Conservation (phyloP, 306 rosid species). For the Corylus americana region DNA sequence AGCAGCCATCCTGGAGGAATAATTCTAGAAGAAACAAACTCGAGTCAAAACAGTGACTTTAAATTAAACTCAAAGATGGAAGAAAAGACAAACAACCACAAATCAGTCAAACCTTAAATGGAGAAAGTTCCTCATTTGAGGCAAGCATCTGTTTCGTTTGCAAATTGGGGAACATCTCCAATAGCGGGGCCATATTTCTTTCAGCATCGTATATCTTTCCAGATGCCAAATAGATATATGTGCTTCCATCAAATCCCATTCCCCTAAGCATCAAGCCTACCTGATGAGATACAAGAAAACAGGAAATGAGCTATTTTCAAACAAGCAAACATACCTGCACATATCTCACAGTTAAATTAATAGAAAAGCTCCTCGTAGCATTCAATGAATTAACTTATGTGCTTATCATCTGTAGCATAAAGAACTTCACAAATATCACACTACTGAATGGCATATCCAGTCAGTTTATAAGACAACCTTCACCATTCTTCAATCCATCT, state of each 20-base stretch:
- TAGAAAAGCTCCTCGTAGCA: background rate
- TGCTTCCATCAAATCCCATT: slow-evolving; percentile 87
- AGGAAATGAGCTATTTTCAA: slow-evolving; percentile 17
- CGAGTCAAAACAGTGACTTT: slow-evolving; percentile 40
- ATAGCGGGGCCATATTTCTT: slow-evolving; percentile 79
- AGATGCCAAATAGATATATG: slow-evolving; percentile 87
- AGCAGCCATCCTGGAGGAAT: slow-evolving; percentile 99
- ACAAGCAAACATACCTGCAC: slow-evolving; percentile 1
- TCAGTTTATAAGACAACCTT: background rate
- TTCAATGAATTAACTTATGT: background rate
- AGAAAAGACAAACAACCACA: slow-evolving; percentile 20
- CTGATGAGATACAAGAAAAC: slow-evolving; percentile 47
- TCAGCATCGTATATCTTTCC: slow-evolving; percentile 85
- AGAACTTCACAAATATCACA: background rate
- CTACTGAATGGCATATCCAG: background rate
- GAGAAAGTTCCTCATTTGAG: slow-evolving; percentile 79
- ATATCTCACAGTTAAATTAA: background rate
- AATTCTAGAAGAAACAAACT: slow-evolving; percentile 61
- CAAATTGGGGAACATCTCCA: slow-evolving; percentile 93
- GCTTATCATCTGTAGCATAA: background rate
- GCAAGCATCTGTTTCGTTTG: slow-evolving; percentile 83
- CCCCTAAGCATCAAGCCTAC: slow-evolving; percentile 98
- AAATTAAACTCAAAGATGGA: slow-evolving; percentile 18
- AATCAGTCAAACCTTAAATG: slow-evolving; percentile 54
- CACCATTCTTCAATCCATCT: background rate